Conservation (phyloP, 768 basidiomycete species). For the Mycena pura region DNA sequence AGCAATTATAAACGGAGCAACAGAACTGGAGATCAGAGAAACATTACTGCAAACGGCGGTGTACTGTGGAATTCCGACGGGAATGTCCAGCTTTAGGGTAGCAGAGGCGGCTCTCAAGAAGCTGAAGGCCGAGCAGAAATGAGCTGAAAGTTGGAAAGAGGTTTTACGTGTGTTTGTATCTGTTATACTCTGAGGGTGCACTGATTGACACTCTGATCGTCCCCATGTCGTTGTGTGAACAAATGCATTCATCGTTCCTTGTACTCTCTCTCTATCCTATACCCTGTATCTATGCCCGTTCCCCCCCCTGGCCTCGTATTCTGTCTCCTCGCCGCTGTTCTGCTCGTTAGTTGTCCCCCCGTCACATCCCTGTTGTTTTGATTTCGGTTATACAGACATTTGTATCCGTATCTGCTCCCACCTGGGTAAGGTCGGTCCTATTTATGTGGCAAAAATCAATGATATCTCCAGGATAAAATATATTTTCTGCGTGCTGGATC, state of each 20-base stretch:
- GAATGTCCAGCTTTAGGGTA: slow-evolving; percentile 49
- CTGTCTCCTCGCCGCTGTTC: slow-evolving; percentile 5
- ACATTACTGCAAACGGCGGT: slow-evolving; percentile 50
- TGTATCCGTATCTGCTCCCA: slow-evolving; percentile 61
- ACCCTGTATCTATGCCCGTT: slow-evolving; percentile 1
- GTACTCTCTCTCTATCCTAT: slow-evolving; percentile 5
- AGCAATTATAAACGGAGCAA: slow-evolving; percentile 51
- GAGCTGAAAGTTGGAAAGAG: neutral
- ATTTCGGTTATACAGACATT: slow-evolving; percentile 21
- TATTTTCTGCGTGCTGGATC: slow-evolving; percentile 55
- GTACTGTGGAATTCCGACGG: slow-evolving; percentile 51
- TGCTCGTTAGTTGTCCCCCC: slow-evolving; percentile 9
- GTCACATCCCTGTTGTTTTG: neutral
- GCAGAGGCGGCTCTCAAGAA: slow-evolving; percentile 47
- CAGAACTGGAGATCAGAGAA: slow-evolving; percentile 51
- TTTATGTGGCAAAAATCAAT: neutral
- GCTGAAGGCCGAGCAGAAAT: slow-evolving; percentile 33
- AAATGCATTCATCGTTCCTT: slow-evolving; percentile 12
- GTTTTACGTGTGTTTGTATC: too few relatives aligned
- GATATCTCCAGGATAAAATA: slow-evolving; percentile 44
- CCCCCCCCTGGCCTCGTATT: neutral
- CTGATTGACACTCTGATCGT: too few relatives aligned
- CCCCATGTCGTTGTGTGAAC: too few relatives aligned
- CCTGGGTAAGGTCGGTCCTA: slow-evolving; percentile 38
- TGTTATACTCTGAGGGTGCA: too few relatives aligned